These are phyloP conservation scores for Trichoderma atroviride DNA, from an alignment of 2,329 filamentous ascomycete genomes.

Conservation along the genomic window DNA sequence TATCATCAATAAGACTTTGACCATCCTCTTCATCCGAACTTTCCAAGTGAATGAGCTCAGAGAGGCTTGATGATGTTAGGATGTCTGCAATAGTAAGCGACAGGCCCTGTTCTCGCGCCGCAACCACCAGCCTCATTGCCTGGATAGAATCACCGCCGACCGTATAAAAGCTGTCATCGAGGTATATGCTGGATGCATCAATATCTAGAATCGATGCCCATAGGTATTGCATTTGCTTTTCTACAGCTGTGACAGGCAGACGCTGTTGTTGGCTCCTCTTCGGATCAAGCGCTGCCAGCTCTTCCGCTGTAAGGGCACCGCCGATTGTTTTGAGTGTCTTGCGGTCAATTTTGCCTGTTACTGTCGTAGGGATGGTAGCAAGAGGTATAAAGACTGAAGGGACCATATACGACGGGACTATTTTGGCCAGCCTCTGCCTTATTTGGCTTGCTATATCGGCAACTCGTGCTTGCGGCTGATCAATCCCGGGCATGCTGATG, in stretches of 20 bases:
- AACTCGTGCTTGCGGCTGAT: neutral
- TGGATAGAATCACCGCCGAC: constrained; percentile 49
- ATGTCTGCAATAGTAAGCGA: neutral
- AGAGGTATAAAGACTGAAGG: neutral
- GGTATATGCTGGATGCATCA: neutral
- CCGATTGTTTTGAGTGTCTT: neutral
- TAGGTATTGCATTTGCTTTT: neutral
- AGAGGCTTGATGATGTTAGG: neutral
- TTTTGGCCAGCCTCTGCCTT: neutral
- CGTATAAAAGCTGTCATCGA: neutral
- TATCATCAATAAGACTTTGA: neutral
- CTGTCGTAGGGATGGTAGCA: neutral
- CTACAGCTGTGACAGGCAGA: neutral
- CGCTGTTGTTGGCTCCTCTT: neutral
- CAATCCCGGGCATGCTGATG: neutral
- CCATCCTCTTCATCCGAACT: neutral
- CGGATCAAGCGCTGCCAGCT: neutral
- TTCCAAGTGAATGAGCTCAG: neutral
- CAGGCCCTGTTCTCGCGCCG: constrained; percentile 35
- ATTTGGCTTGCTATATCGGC: neutral
- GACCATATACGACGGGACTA: neutral
- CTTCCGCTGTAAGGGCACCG: neutral
- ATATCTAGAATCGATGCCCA: neutral
- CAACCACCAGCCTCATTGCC: constrained; percentile 48
- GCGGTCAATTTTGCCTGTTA: neutral